Evolutionary conservation across 140 eudicot species (phyloP).

Genomic region (Erigeron philadelphicus): DNA sequence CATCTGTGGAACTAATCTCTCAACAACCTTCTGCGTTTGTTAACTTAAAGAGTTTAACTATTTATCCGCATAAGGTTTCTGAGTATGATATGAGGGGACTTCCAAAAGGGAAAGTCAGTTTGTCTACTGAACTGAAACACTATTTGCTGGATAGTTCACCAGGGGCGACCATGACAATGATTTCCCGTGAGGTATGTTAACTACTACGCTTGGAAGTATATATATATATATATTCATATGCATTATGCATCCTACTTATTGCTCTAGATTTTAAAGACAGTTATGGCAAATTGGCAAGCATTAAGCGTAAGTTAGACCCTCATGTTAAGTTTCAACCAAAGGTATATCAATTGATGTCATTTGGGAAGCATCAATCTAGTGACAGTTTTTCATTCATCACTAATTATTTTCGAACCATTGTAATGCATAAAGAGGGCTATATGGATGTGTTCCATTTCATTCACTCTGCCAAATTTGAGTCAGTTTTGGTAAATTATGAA

Average conservation of each 20-base stretch:
- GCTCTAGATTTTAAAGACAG: neutral
- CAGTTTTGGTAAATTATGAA: too few species aligned
- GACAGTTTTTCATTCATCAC: too few species aligned
- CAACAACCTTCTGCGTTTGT: neutral
- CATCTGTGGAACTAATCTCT: neutral
- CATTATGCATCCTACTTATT: neutral
- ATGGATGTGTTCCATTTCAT: too few species aligned
- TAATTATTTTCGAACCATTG: too few species aligned
- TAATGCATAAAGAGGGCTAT: too few species aligned
- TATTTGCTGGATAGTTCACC: conserved; percentile 3
- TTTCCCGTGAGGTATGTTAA: neutral
- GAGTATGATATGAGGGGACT: too few species aligned
- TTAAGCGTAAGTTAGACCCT: neutral
- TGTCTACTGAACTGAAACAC: neutral
- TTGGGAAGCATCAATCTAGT: too few species aligned
- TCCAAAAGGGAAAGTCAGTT: neutral
- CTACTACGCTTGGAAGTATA: neutral
- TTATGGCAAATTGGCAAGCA: neutral
- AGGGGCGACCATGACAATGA: neutral
- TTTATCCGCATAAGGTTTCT: neutral
- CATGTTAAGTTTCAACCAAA: neutral
- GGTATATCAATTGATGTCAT: neutral
- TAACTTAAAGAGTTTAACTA: neutral
- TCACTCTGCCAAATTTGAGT: too few species aligned
- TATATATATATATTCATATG: neutral